A percentile compares a stretch with the other conserved stretches of the same genome.
phyloP scores from a whole-genome alignment of 2,329 filamentous ascomycete genomes.

The Fusarium sp. region DNA sequence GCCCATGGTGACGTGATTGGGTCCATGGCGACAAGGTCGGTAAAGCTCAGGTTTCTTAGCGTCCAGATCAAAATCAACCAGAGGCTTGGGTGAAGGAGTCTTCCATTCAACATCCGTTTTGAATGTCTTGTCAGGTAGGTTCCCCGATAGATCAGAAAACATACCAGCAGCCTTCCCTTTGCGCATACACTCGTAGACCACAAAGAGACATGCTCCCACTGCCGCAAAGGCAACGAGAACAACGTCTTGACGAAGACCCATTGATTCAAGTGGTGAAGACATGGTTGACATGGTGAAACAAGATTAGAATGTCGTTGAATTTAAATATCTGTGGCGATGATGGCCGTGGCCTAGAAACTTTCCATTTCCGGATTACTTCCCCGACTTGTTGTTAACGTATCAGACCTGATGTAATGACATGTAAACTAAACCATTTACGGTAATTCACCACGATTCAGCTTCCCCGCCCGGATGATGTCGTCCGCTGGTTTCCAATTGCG shows the following conservation, averaged over 20 bases:
- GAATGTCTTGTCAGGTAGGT: not conserved
- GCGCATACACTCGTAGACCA: not conserved
- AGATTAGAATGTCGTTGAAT: fast-evolving
- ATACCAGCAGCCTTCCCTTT: not conserved
- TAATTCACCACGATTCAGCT: not conserved
- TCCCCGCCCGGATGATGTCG: not conserved
- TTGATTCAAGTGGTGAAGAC: not conserved
- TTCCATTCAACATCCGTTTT: not conserved
- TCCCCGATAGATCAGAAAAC: fast-evolving
- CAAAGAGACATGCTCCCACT: not conserved
- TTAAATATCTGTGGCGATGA: not conserved
- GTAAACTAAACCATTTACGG: not conserved
- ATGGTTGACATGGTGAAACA: not conserved
- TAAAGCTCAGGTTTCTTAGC: conserved; percentile 21
- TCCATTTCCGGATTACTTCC: not conserved
- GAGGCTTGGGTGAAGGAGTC: conserved; percentile 4
- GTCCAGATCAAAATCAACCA: conserved; percentile 10
- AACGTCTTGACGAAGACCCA: not conserved
- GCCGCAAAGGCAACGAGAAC: not conserved
- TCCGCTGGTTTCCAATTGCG: not conserved
- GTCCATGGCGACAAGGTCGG: conserved; percentile 30
- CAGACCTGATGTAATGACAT: not conserved
- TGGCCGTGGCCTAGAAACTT: conserved; percentile 3
- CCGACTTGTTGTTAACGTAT: not conserved
- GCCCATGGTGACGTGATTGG: conserved; percentile 30